Evolutionary conservation across 1,139 yeast species (phyloP), one percentile per base, ranked within the genome.

Genomic region (Scheffersomyces titani): DNA sequence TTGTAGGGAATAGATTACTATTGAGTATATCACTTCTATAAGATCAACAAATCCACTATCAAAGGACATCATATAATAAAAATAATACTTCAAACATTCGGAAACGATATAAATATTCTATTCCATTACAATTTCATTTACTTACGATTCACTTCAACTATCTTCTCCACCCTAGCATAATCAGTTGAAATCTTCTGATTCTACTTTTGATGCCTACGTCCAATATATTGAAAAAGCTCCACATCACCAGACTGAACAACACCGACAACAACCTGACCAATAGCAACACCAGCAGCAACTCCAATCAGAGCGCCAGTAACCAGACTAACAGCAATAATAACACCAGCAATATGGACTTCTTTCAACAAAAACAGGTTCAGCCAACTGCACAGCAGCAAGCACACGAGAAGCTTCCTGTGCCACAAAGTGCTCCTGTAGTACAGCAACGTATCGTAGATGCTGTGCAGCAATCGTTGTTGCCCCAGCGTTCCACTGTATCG

Each of bases 401-500:
- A 9, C 62, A 59, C 22, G 61, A 51, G 24, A 44, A 52, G 19
- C 44, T 45, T 13, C 51, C 21, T 20, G 49, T 44, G 44, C 49
- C 50, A 13, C 50, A 51, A 21, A 51, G 49, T 47, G 47, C 19
- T 30, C 52, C 50, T 5, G 49, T 21, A 46, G 49, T 19, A 22
- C 61, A 55, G 49, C 59, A 55, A 19, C 57, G 62, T 44, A 48
- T 61, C 40, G 58, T 63, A 49, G 66, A 63, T 5, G 70, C 71
- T 21, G 65, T 66, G 36, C 61, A 61, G 51, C 62, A 65, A 47
- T 67, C 71, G 44, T 65, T 68, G 52, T 65, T 69, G 56, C 72
- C 72, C 18, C 68, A 67, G 49, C 56, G 66, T 11, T 60, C 63
- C 40, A 63, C 77, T n/a, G 70, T 70, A 44, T 72, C 87, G 49